Base-by-base conservation (phyloP, 129 eudicot species). In the Tagetes erecta region DNA sequence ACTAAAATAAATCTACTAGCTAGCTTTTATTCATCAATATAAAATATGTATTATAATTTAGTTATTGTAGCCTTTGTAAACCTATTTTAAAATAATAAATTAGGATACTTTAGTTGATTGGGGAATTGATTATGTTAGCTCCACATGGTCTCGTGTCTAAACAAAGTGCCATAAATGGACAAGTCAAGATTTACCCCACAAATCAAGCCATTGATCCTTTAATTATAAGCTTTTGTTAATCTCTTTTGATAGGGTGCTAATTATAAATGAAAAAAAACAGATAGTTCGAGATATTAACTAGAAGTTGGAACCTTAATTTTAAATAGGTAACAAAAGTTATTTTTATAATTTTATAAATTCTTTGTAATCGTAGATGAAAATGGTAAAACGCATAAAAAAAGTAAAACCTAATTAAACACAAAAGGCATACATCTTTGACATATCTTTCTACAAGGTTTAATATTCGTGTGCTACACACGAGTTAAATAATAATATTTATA, bases 131-230 rank as follows among this genome's bases (percentile, higher is more conserved):
- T 47, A 71, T 70, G 71, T 51, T 36, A 70, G 53, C 44, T 27
- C 52, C 70, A 70, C 60, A 42, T 77, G 76, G 76, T 41, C 51
- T 58, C 55, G 30, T 77, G 69, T 34, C 75, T 45, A 68, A 58
- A 76, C 60, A 76, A 76, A 47, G n/a, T 59, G 76, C 63, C 44
- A 77, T 70, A 59, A 53, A 76, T 40, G 36, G 74, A 76, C 13
- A 41, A 40, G 45, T 56, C 74, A 67, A 76, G 68, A 76, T 76
- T 67, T 58, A 41, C 68, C 74, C 80, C 68, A n/a, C 67, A 53
- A 76, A 76, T 66, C 70, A 74, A 74, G 55, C 71, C 63, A 14
- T 44, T 64, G 31, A 65, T 75, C 55, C 53, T 75, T 76, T 31
- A 55, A 37, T 76, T 68, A 52, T 40, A 8, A 76, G 31, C 13